Evolutionary conservation across 345 rosid species (phyloP).

Genomic region (Kandelia obovata): DNA sequence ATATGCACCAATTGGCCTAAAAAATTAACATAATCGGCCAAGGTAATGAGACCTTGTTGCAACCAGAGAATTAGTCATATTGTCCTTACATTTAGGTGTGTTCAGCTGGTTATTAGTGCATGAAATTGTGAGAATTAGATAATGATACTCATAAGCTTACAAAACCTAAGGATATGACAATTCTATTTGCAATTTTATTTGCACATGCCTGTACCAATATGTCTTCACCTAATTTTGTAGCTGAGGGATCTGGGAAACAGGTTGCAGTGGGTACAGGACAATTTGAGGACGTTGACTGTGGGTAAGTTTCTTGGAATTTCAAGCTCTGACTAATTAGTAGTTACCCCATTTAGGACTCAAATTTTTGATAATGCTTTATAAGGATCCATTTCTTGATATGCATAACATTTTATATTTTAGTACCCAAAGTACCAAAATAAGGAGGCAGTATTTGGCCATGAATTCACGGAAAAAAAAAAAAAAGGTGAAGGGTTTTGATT

Average conservation of each 20-base stretch:
- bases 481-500: too few species aligned
- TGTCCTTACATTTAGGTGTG: too few species aligned
- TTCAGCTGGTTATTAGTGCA: too few species aligned
- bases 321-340: background rate
- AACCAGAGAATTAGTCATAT: too few species aligned
- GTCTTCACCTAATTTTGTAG: conserved; percentile 32
- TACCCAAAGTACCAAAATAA: background rate
- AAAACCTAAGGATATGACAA: background rate
- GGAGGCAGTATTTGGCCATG: background rate
- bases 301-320: conserved; percentile 38
- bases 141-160: background rate
- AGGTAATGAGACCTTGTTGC: background rate
- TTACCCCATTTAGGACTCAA: background rate
- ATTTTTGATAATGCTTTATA: background rate
- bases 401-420: background rate
- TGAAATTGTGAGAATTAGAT: background rate
- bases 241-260: conserved; percentile 63
- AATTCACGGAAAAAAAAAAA: background rate
- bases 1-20: background rate
- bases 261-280: conserved; percentile 74
- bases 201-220: background rate
- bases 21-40: background rate
- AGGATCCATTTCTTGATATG: background rate
- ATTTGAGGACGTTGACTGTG: conserved; percentile 69
- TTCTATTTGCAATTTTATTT: background rate